Conservation (phyloP, 2,329 filamentous ascomycete species). For the Fusarium sulawesiense region DNA sequence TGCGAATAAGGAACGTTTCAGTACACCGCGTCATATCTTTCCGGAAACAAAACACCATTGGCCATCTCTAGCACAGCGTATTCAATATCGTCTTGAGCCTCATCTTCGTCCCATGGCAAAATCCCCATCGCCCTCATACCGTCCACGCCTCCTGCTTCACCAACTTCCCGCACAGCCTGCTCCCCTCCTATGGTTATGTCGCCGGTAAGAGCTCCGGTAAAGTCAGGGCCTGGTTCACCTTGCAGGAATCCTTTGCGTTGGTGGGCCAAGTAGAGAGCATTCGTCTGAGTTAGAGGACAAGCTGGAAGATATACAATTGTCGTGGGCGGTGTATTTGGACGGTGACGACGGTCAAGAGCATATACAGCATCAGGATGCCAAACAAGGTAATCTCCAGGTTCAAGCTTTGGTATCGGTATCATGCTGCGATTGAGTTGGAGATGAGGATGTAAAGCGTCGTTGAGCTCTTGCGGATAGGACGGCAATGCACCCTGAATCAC, state of each 20-base stretch:
- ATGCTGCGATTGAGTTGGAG: slow-evolving; percentile 73
- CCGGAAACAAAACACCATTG: slow-evolving; percentile 56
- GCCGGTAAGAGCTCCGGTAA: slow-evolving; percentile 51
- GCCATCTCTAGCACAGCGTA: slow-evolving; percentile 52
- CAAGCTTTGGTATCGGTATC: slow-evolving; percentile 75
- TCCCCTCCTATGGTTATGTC: slow-evolving; percentile 51
- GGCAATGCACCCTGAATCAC: slow-evolving; percentile 75
- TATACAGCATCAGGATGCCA: slow-evolving; percentile 81
- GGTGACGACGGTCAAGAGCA: slow-evolving; percentile 68
- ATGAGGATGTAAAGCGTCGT: slow-evolving; percentile 73
- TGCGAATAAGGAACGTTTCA: neutral
- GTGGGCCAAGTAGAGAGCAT: slow-evolving; percentile 56
- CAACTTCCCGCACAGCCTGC: slow-evolving; percentile 53
- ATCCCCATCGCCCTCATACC: slow-evolving; percentile 56
- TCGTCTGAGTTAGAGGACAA: slow-evolving; percentile 56
- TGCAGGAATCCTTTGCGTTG: slow-evolving; percentile 57
- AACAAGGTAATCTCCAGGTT: slow-evolving; percentile 78
- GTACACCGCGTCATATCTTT: slow-evolving; percentile 49
- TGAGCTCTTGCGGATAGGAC: slow-evolving; percentile 77
- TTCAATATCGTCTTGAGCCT: slow-evolving; percentile 49
- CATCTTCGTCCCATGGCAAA: slow-evolving; percentile 55
- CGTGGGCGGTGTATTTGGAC: slow-evolving; percentile 39
- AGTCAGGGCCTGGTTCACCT: slow-evolving; percentile 56
- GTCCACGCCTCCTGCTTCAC: slow-evolving; percentile 54
- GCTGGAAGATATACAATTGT: slow-evolving; percentile 55